phyloP scores from a whole-genome alignment of 169 alveolate species.

The Amoebophrya sp. region DNA sequence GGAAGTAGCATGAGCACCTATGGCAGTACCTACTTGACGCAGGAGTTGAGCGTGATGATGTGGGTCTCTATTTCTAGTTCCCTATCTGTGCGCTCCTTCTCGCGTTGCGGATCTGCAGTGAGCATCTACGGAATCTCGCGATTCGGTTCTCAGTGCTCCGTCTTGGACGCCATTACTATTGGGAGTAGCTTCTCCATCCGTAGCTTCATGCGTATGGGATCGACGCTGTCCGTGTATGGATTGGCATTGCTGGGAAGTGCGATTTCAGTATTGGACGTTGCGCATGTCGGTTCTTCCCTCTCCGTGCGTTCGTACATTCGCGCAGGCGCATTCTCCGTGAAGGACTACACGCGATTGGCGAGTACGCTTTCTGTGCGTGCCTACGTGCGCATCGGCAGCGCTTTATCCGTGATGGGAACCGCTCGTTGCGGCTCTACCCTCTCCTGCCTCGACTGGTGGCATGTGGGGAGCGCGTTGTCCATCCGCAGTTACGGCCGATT shows the following conservation, averaged over 20 bases:
- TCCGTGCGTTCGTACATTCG: not conserved
- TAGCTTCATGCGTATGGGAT: constrained; percentile 23
- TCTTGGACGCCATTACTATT: constrained; percentile 7
- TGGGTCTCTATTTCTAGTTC: not conserved
- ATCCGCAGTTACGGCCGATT: not conserved
- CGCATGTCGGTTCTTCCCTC: constrained; percentile 29
- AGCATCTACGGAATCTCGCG: constrained; percentile 37
- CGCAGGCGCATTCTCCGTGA: constrained; percentile 11
- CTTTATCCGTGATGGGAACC: not conserved
- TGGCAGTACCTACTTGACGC: constrained; percentile 32
- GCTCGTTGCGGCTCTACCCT: constrained; percentile 21
- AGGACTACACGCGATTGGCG: not conserved
- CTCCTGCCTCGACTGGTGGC: not conserved
- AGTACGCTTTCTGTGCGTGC: not conserved
- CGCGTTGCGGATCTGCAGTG: constrained; percentile 41
- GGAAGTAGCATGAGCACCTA: not conserved
- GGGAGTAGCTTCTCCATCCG: constrained; percentile 23
- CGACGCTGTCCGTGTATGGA: constrained; percentile 26
- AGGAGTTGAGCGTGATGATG: not conserved
- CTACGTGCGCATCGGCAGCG: not conserved
- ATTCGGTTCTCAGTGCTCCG: constrained; percentile 36
- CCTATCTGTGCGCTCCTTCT: constrained; percentile 43
- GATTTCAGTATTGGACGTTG: constrained; percentile 34
- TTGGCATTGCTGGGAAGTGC: constrained; percentile 26
- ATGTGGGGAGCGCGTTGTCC: not conserved